Evolutionary conservation across 1,284 basidiomycete species (phyloP).

Genomic region (Ustilago hordei): DNA sequence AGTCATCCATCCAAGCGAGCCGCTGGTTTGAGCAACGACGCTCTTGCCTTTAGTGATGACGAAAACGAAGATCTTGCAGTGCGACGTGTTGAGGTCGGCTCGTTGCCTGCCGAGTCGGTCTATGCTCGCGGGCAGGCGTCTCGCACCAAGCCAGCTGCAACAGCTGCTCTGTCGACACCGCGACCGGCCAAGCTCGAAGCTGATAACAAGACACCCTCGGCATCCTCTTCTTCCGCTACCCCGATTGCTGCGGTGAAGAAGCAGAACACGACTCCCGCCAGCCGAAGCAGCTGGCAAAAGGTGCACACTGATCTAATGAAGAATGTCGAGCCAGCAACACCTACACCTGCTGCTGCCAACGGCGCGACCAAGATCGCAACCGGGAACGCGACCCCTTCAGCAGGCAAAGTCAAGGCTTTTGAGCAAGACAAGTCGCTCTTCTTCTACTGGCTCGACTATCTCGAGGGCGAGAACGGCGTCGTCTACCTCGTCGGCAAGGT

Average conservation of each 20-base stretch:
- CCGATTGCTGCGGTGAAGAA: constrained; percentile 18
- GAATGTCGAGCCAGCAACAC: constrained; percentile 43
- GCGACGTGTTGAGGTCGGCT: constrained; percentile 47
- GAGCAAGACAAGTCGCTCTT: constrained; percentile 60
- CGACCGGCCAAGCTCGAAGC: constrained; percentile 21
- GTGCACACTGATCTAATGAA: constrained; percentile 53
- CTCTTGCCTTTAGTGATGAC: constrained; percentile 51
- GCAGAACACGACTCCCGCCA: constrained; percentile 23
- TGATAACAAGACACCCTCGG: constrained; percentile 29
- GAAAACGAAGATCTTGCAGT: constrained; percentile 52
- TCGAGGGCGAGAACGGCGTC: constrained; percentile 63
- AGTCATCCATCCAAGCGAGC: constrained; percentile 44
- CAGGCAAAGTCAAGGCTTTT: constrained; percentile 52
- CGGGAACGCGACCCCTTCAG: constrained; percentile 24
- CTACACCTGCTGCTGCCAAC: constrained; percentile 23
- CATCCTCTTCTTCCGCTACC: constrained; percentile 13
- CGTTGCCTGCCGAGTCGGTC: constrained; percentile 28
- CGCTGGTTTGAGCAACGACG: constrained; percentile 52
- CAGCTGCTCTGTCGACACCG: constrained; percentile 19
- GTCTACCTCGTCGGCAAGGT: constrained; percentile 68
- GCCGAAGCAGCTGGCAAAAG: constrained; percentile 51
- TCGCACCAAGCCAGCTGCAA: constrained; percentile 25
- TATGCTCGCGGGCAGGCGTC: constrained; percentile 36
- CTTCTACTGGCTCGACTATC: constrained; percentile 69
- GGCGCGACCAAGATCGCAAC: constrained; percentile 25